phyloP scores from a whole-genome alignment of 2,329 filamentous ascomycete genomes.

The Colletotrichum abscissum region DNA sequence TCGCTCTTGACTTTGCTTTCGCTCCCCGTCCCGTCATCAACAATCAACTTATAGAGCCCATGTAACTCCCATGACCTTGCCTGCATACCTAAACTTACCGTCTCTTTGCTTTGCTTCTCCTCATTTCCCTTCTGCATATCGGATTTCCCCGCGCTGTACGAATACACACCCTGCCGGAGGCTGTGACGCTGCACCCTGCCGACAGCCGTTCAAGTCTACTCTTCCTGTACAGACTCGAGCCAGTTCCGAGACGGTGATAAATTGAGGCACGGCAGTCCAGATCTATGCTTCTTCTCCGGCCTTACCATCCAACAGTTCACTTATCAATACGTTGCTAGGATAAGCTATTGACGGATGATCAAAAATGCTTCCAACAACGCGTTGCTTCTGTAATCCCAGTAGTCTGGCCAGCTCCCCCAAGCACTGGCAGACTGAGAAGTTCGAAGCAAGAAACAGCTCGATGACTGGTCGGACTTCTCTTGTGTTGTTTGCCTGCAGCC shows the following conservation, averaged over 20 bases:
- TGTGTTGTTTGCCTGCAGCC: background rate
- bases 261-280: background rate
- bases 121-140: slow-evolving; percentile 15
- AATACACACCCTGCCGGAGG: background rate
- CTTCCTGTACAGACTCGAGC: background rate
- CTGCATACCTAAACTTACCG: background rate
- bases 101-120: background rate
- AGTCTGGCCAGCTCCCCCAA: background rate
- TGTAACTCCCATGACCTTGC: slow-evolving; percentile 7
- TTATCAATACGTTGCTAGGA: background rate
- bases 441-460: background rate
- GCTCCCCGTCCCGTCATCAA: background rate
- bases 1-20: background rate
- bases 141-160: background rate
- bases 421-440: background rate
- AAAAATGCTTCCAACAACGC: no score
- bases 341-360: background rate
- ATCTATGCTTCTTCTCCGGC: background rate
- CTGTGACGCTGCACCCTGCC: background rate
- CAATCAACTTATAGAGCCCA: background rate
- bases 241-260: background rate
- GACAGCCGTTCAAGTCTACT: background rate
- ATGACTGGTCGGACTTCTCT: background rate
- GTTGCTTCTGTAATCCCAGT: slow-evolving; percentile 1
- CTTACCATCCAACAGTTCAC: background rate